These are phyloP conservation scores for Neopestalotiopsis sp. DNA, from an alignment of 2,329 filamentous ascomycete genomes.

Conservation along the genomic window DNA sequence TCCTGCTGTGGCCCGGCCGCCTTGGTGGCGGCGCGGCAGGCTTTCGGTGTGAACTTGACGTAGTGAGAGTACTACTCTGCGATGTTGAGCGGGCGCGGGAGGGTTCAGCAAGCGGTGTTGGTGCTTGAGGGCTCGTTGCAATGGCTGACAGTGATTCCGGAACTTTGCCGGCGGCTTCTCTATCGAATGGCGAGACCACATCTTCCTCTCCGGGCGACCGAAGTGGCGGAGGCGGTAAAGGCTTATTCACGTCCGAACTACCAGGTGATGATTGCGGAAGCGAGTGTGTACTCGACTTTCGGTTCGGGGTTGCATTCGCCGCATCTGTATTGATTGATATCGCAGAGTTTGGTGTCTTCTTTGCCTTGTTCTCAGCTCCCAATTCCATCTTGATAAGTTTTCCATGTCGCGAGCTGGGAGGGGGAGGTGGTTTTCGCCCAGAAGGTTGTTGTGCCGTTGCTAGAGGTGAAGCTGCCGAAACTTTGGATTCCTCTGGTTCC, in stretches of 20 bases:
- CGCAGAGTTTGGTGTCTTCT: constrained; percentile 21
- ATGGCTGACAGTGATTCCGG: constrained; percentile 47
- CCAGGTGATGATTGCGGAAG: constrained; percentile 38
- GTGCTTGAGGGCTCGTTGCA: constrained; percentile 40
- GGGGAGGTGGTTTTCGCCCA: constrained; percentile 66
- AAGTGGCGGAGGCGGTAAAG: constrained; percentile 60
- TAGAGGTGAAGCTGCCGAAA: constrained; percentile 35
- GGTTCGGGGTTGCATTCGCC: constrained; percentile 24
- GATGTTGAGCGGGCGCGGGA: constrained; percentile 38
- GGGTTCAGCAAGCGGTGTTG: constrained; percentile 45
- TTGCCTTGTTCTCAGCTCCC: constrained; percentile 43
- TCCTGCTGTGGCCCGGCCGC: constrained; percentile 52
- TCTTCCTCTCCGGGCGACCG: constrained; percentile 54
- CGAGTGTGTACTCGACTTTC: constrained; percentile 27
- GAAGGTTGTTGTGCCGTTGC: constrained; percentile 28
- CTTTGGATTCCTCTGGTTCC: constrained; percentile 51
- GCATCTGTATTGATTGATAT: constrained; percentile 28
- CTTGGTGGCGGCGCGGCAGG: constrained; percentile 59
- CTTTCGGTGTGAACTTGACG: constrained; percentile 42
- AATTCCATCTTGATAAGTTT: constrained; percentile 68
- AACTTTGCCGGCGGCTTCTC: constrained; percentile 57
- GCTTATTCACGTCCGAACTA: constrained; percentile 64
- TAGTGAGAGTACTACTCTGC: constrained; percentile 35
- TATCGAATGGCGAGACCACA: constrained; percentile 58
- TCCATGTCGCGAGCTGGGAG: constrained; percentile 76